Evolutionary conservation across 108 stramenopile genomes (phyloP), one percentile per base, ranked within the genome.

Genomic region (Seminavis robusta): DNA sequence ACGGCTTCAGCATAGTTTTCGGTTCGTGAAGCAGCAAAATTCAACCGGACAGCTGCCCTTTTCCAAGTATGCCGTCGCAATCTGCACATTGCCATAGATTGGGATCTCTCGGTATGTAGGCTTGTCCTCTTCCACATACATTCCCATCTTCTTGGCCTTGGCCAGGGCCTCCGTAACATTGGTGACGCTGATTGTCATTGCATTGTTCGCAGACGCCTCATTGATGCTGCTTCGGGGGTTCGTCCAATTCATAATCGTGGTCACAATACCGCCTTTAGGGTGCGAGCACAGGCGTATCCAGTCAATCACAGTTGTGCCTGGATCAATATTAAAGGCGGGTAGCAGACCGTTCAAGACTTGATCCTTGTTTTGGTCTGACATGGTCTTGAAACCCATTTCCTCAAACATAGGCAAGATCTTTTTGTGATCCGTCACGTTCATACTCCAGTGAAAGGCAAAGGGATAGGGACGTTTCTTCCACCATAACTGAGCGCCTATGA

Each of bases 141-240:
- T 56, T 49, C 63, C 63, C 31, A 37, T 65, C 10, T 65, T 72
- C 37, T 26, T 62, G 52, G 71, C 71, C 5, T 42, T 72, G 23
- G 50, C 71, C 45, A 72, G 56, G 52, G 71, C 71, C 21, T 58
- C 71, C 8, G 11, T 10, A 11, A 36, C 36, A 11, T 36, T 11
- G 36, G 36, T 11, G 10, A 36, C 36, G 10, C 10, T 10, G 36
- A 36, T 36, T 36, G 36, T 36, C 36, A 36, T 36, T 8, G 36
- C 36, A 11, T 36, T 36, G 36, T 10, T 8, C 8, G 8, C 10
- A 8, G 8, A 11, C 10, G 10, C 11, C 11, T 36, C 36, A 36
- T 11, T 11, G 36, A 8, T 10, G 36, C 8, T 11, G 11, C 10
- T 36, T 36, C 11, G 10, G 36, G 36, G 36, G 8, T 36, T 36